Conservation (phyloP, 148 eudicot genomes). For the Rhododendron ferrugineum region DNA sequence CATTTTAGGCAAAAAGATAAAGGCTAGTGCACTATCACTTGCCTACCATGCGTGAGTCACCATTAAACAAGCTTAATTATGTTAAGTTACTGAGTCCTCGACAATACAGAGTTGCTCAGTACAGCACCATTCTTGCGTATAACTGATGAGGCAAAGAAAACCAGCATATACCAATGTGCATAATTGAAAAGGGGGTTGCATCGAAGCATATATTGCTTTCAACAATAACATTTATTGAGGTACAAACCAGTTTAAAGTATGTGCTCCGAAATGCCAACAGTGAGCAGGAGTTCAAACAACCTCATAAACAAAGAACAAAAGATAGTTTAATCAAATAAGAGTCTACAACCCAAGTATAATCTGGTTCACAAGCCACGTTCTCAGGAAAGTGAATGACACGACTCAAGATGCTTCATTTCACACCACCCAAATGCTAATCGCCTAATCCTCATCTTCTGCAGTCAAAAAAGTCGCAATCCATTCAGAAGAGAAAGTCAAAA, state of each 20-base stretch:
- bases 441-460: conserved; percentile 44
- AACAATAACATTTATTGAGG: conserved; percentile 16
- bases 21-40: background rate
- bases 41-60: background rate
- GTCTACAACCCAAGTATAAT: conserved; percentile 12
- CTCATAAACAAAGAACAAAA: conserved; percentile 6
- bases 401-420: conserved; percentile 10
- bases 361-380: conserved; percentile 13
- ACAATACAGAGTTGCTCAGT: background rate
- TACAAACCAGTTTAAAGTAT: conserved; percentile 9
- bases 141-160: background rate
- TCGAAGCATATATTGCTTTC: background rate
- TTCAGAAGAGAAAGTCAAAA: background rate
- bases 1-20: background rate
- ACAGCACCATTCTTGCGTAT: background rate
- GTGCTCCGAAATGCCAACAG: conserved; percentile 8
- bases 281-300: background rate
- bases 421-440: conserved; percentile 22
- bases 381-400: background rate
- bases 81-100: background rate
- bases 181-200: background rate
- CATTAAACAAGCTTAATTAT: background rate
- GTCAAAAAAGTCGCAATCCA: background rate
- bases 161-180: background rate
- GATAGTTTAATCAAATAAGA: conserved; percentile 7